These are phyloP conservation scores for Capsella bursapastoris DNA, from an alignment of 345 rosid genomes.

Conservation along the genomic window DNA sequence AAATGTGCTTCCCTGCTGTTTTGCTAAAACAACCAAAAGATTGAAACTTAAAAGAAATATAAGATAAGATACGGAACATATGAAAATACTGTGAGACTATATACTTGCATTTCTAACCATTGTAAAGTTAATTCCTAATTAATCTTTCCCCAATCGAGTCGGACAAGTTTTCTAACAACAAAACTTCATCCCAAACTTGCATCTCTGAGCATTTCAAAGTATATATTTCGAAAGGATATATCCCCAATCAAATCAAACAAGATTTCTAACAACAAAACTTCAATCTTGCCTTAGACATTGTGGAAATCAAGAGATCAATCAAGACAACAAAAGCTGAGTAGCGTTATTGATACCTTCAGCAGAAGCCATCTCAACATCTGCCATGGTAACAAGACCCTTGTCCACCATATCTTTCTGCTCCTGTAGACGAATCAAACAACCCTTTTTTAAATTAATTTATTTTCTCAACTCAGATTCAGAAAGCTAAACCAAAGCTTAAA, in stretches of 20 bases:
- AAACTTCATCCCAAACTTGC: neutral
- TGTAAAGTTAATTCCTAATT: neutral
- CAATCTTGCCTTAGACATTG: too few species aligned
- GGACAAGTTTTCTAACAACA: neutral
- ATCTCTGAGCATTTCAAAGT: neutral
- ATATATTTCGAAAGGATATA: neutral
- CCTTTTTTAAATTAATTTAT: neutral
- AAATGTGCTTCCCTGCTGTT: too few species aligned
- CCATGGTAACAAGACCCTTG: slow-evolving; percentile 74
- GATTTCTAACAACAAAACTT: neutral
- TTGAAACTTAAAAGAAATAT: neutral
- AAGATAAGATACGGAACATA: neutral
- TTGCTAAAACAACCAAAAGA: too few species aligned
- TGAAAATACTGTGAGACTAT: neutral
- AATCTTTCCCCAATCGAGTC: neutral
- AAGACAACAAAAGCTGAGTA: neutral
- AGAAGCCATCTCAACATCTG: slow-evolving; percentile 77
- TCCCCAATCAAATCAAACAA: neutral
- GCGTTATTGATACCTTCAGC: slow-evolving; percentile 48
- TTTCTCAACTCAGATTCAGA: neutral
- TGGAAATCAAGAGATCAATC: neutral
- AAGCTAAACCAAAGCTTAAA: neutral
- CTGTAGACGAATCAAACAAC: slow-evolving; percentile 42
- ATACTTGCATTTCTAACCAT: neutral
- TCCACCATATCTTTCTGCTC: slow-evolving; percentile 76